Conservation (phyloP, 306 rosid genomes). For the Prunus fruticosa region DNA sequence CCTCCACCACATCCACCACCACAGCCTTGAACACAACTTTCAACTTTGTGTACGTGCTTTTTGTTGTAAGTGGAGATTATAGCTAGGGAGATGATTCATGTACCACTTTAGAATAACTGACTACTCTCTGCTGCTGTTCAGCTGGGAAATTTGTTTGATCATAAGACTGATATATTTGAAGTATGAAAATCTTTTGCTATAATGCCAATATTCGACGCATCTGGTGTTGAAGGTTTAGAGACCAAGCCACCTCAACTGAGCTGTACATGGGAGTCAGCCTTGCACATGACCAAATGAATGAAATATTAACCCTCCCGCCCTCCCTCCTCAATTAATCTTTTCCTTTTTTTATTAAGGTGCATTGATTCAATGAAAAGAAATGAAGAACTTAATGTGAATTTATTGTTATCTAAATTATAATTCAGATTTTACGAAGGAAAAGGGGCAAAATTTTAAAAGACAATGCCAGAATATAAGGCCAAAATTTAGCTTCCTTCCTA, state of each 20-base stretch:
- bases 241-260: constrained; percentile 4
- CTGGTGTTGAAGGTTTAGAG: not conserved
- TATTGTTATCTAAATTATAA: too few species aligned
- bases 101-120: too few species aligned
- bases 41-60: too few species aligned
- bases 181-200: too few species aligned
- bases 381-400: too few species aligned
- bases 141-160: too few species aligned
- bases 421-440: not conserved
- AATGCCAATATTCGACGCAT: too few species aligned
- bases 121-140: too few species aligned
- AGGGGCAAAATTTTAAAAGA: not conserved
- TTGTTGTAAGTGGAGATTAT: too few species aligned
- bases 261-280: not conserved
- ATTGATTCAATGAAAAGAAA: not conserved
- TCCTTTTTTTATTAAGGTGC: not conserved
- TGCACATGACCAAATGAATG: not conserved
- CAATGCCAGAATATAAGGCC: not conserved
- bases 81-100: too few species aligned
- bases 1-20: constrained; percentile 9
- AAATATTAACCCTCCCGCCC: too few species aligned
- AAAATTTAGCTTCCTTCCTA: constrained; percentile 6
- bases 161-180: too few species aligned
- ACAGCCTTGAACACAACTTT: not conserved
- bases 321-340: not conserved